These are phyloP conservation scores for Annulohypoxylon maeteangense DNA, from an alignment of 495 filamentous ascomycete species.

Conservation along the genomic window DNA sequence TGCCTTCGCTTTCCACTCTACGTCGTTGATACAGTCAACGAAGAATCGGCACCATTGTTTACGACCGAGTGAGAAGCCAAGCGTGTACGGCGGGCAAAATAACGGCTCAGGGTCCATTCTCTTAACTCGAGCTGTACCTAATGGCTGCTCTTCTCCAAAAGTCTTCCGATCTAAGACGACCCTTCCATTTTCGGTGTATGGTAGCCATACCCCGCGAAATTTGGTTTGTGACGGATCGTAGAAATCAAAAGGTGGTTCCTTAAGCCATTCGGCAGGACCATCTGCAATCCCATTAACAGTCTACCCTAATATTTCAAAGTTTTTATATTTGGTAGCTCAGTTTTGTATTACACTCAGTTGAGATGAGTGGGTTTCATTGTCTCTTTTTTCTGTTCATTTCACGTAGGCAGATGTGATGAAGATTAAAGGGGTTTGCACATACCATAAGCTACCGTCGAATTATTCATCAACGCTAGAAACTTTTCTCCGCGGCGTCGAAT, in stretches of 20 bases:
- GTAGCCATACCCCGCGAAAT: conserved; percentile 44
- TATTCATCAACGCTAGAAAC: conserved; percentile 36
- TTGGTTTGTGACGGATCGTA: conserved; percentile 35
- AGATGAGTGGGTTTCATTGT: not conserved
- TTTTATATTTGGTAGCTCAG: not conserved
- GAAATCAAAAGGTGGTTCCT: conserved; percentile 38
- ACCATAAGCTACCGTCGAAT: conserved; percentile 40
- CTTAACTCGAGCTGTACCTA: conserved; percentile 54
- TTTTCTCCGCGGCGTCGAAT: conserved; percentile 34
- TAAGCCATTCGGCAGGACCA: conserved; percentile 44
- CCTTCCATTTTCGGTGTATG: conserved; percentile 43
- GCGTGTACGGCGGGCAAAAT: conserved; percentile 66
- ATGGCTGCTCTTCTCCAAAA: conserved; percentile 43
- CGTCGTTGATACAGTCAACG: conserved; percentile 70
- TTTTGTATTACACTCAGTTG: too few relatives aligned
- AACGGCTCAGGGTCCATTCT: conserved; percentile 54
- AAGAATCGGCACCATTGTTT: conserved; percentile 88
- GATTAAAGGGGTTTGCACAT: conserved; percentile 3
- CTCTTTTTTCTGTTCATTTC: too few relatives aligned
- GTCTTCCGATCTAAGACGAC: conserved; percentile 47
- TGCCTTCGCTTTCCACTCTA: conserved; percentile 78
- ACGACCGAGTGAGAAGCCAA: conserved; percentile 83
- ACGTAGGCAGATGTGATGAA: not conserved
- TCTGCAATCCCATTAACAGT: conserved; percentile 21
- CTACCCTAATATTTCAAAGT: not conserved